Conservation (phyloP, 495 filamentous ascomycete species). For the Amniculicola lignicola region DNA sequence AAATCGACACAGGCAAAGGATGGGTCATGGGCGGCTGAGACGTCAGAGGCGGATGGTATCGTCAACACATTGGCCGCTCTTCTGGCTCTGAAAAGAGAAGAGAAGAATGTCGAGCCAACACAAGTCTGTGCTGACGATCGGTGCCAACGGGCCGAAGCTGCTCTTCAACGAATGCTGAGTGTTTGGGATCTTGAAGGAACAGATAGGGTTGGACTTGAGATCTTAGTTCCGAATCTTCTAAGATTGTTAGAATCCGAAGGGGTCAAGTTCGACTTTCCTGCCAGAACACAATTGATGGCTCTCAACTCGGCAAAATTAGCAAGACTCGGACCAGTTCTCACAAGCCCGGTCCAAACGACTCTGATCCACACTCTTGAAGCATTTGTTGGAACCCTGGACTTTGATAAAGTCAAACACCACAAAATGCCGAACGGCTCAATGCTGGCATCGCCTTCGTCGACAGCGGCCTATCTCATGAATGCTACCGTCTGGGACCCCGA, state of each 20-base stretch:
- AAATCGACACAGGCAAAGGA: slow-evolving; percentile 21
- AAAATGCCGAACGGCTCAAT: slow-evolving; percentile 45
- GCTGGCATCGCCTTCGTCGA: slow-evolving; percentile 51
- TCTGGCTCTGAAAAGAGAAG: slow-evolving; percentile 23
- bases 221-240: slow-evolving; percentile 23
- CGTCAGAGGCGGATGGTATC: slow-evolving; percentile 28
- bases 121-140: slow-evolving; percentile 8
- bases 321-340: slow-evolving; percentile 33
- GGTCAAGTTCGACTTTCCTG: slow-evolving; percentile 22
- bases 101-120: neutral
- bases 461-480: slow-evolving; percentile 49
- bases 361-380: slow-evolving; percentile 50
- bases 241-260: slow-evolving; percentile 21
- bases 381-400: slow-evolving; percentile 47
- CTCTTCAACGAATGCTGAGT: slow-evolving; percentile 13
- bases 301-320: slow-evolving; percentile 22
- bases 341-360: slow-evolving; percentile 36
- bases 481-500: slow-evolving; percentile 43
- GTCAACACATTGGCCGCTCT: slow-evolving; percentile 28
- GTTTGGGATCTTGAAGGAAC: slow-evolving; percentile 20
- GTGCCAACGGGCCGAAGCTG: slow-evolving; percentile 13
- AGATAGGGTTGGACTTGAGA: slow-evolving; percentile 24
- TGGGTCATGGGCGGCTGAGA: slow-evolving; percentile 24
- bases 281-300: slow-evolving; percentile 23
- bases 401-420: slow-evolving; percentile 48